phyloP scores from a whole-genome alignment of 176 grass and related monocot genomes.

The Coix lacrymajobi region DNA sequence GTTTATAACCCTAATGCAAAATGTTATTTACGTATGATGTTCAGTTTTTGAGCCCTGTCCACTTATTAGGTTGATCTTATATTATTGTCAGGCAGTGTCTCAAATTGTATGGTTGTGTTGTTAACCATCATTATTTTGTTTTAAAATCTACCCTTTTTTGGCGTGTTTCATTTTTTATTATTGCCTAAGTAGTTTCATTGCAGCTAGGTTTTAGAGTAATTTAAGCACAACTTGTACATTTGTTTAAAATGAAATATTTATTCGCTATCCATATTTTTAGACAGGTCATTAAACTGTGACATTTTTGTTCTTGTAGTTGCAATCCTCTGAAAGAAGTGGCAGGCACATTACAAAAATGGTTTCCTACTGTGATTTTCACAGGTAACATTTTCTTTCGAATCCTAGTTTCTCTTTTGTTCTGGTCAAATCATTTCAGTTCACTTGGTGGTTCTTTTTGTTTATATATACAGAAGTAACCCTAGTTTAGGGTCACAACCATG shows the following conservation, averaged over 20 bases:
- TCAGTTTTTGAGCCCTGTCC: not conserved
- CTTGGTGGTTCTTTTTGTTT: not conserved
- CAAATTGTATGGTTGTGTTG: not conserved
- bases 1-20: conserved; percentile 14
- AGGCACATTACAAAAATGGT: conserved; percentile 63
- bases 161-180: not conserved
- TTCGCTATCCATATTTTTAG: not conserved
- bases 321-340: conserved; percentile 58
- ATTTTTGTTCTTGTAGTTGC: conserved; percentile 59
- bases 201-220: not conserved
- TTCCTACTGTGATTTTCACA: conserved; percentile 84
- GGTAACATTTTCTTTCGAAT: conserved; percentile 45
- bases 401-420: not conserved
- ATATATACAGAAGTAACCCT: conserved; percentile 1
- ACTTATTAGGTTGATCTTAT: not conserved
- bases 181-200: not conserved
- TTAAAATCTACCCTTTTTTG: not conserved
- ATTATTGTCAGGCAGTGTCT: not conserved
- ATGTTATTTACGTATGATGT: not conserved
- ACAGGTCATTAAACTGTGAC: not conserved
- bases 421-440: conserved; percentile 10
- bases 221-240: not conserved
- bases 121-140: not conserved
- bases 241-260: not conserved
- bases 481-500: not conserved